phyloP scores from a whole-genome alignment of 495 filamentous ascomycete genomes.

The Corynascus novoguineensis region DNA sequence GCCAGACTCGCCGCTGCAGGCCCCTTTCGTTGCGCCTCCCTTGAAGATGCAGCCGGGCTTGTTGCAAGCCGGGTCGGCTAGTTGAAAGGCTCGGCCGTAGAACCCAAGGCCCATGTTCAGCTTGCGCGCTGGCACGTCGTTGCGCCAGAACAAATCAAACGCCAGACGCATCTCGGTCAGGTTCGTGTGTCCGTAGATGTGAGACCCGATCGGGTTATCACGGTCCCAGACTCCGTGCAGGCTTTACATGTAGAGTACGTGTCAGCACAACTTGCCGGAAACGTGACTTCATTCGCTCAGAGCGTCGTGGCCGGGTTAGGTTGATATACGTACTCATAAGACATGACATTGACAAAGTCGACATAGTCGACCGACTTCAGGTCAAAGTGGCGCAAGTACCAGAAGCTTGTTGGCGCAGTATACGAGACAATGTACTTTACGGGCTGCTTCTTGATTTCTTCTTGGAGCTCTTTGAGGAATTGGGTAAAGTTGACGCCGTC shows the following conservation, averaged over 20 bases:
- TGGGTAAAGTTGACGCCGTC: too few species aligned
- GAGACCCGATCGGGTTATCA: not conserved
- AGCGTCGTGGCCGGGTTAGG: not conserved
- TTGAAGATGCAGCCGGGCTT: not conserved
- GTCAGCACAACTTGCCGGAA: too few species aligned
- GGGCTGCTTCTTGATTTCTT: too few species aligned
- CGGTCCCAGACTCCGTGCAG: not conserved
- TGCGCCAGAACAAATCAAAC: not conserved
- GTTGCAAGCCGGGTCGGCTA: not conserved
- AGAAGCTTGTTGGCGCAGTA: too few species aligned
- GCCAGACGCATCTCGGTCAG: not conserved
- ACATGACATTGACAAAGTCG: not conserved
- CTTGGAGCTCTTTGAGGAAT: too few species aligned
- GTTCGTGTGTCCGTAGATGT: not conserved
- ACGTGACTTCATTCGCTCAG: not conserved
- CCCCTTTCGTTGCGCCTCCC: too few species aligned
- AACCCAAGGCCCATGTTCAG: not conserved
- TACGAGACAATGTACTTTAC: too few species aligned
- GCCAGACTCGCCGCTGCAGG: not conserved
- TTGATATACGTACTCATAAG: not conserved
- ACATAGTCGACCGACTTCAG: not conserved
- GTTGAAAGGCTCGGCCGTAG: not conserved
- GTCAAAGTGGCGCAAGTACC: too few species aligned
- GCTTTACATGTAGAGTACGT: too few species aligned
- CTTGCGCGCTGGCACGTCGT: not conserved